Evolutionary conservation across 2,329 filamentous ascomycete genomes (phyloP), one percentile per base, ranked within the genome.

Genomic region (Diaporthe ilicicola): DNA sequence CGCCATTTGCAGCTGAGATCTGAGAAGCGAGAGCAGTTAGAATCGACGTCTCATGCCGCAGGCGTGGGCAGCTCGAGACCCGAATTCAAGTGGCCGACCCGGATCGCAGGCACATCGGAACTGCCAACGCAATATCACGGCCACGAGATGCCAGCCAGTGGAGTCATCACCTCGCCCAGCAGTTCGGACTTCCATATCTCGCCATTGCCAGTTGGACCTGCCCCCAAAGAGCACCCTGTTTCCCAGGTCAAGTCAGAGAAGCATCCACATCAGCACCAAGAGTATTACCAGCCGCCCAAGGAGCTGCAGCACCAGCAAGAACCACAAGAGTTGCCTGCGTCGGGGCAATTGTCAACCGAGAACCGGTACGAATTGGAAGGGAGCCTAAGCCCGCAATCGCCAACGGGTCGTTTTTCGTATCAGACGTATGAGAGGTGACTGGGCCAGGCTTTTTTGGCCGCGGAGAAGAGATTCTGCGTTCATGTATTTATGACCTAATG

Each of bases 21-120:
- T 1, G 55, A 70, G 62, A 68, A 48, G 50, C 64, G 55, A 15
- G 55, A 69, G 37, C 59, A 50, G 39, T 10, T 70, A 13, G 68
- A 70, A 3, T 46, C 59, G 5, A 51, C 51, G 19, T 46, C 71
- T 27, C 68, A 64, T 17, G 46, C 54, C 27, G 32, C 50, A 44
- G 68, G 48, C 13, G 67, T 46, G 2, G 59, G 59, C 4, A 29
- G 50, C n/a, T 56, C 55, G 32, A 72, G 61, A 12, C 65, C 71
- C 32, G 54, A 70, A 22, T 72, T 72, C 24, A 62, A 51, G 7
- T 72, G 71, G 71, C 68, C 68, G 15, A 32, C 62, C 22, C 64
- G 71, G 22, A 70, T 70, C 19, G 51, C 61, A 42, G 68, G 39
- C 1, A 29, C 62, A 4, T 19, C 50, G 42, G 55, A 59, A 27